Conservation (phyloP, 805 yeast genomes). For the Ogataea trehaloabstinens region DNA sequence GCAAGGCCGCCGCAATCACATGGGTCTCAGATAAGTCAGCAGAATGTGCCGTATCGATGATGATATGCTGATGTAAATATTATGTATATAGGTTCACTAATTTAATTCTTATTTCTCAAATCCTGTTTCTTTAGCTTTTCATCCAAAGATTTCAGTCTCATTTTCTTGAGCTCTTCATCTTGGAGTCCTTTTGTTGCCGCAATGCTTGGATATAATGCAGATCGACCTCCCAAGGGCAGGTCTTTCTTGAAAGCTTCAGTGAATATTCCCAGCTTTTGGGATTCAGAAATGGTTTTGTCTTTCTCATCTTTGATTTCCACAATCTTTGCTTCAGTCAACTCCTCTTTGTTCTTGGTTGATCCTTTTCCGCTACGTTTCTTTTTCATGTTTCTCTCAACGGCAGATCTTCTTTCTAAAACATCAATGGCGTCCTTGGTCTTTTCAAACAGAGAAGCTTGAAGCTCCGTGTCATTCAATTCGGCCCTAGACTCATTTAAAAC, state of each 20-base stretch:
- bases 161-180: constrained; percentile 14
- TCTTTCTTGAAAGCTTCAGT: constrained; percentile 23
- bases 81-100: no score
- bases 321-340: constrained; percentile 1
- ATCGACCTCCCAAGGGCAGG: constrained; percentile 1
- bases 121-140: constrained; percentile 13
- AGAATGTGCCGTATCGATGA: no score
- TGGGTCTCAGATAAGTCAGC: no score
- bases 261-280: constrained; percentile 19
- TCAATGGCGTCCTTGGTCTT: constrained; percentile 58
- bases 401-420: constrained; percentile 66
- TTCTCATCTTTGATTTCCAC: constrained; percentile 1
- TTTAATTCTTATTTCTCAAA: no score
- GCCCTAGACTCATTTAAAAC: constrained; percentile 49
- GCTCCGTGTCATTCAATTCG: constrained; percentile 58
- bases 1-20: not conserved
- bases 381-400: constrained; percentile 54
- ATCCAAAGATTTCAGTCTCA: constrained; percentile 23
- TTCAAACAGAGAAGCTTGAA: constrained; percentile 61
- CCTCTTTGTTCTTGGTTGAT: constrained; percentile 1
- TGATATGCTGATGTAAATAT: no score
- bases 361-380: constrained; percentile 10
- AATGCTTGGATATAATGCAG: constrained; percentile 10
- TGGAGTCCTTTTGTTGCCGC: constrained; percentile 2
- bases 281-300: constrained; percentile 6